Evolutionary conservation across 1,284 basidiomycete genomes (phyloP).

Genomic region (Cryptococcus sp.): DNA sequence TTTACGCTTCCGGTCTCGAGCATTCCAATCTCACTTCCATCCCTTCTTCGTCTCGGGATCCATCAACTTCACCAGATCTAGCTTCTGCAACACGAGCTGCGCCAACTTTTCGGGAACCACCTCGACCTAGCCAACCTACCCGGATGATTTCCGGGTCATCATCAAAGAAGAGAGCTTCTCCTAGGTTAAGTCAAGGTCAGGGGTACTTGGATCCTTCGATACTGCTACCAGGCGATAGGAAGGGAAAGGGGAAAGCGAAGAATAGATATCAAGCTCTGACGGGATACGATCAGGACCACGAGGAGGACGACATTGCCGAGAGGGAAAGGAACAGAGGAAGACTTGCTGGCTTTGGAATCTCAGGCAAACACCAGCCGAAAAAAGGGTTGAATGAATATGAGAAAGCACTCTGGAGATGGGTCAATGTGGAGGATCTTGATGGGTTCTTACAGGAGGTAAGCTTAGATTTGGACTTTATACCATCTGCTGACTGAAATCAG

Average conservation of each 20-base stretch:
- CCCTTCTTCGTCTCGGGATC: conserved; percentile 9
- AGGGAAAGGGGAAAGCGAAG: conserved; percentile 25
- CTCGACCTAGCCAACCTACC: conserved; percentile 2
- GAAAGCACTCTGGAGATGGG: conserved; percentile 95
- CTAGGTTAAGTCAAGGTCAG: not conserved
- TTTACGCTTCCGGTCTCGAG: conserved; percentile 27
- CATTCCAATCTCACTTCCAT: conserved; percentile 5
- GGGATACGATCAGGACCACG: conserved; percentile 53
- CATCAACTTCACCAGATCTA: conserved; percentile 15
- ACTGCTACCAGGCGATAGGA: conserved; percentile 5
- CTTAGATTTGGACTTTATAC: not conserved
- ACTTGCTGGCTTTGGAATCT: conserved; percentile 1
- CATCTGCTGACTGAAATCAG: conserved; percentile 20
- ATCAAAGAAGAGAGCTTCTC: not conserved
- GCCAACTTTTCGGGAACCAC: conserved; percentile 23
- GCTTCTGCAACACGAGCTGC: not conserved
- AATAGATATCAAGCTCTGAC: conserved; percentile 17
- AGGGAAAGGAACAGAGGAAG: not conserved
- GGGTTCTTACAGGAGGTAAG: conserved; percentile 83
- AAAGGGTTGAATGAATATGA: conserved; percentile 74
- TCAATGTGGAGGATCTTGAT: conserved; percentile 95
- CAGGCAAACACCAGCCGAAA: conserved; percentile 3
- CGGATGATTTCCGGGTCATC: not conserved
- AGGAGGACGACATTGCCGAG: conserved; percentile 50
- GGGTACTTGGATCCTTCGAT: conserved; percentile 27